Evolutionary conservation across 2,329 filamentous ascomycete species (phyloP), one percentile per base, ranked within the genome.

Genomic region (Fusarium circinatum): DNA sequence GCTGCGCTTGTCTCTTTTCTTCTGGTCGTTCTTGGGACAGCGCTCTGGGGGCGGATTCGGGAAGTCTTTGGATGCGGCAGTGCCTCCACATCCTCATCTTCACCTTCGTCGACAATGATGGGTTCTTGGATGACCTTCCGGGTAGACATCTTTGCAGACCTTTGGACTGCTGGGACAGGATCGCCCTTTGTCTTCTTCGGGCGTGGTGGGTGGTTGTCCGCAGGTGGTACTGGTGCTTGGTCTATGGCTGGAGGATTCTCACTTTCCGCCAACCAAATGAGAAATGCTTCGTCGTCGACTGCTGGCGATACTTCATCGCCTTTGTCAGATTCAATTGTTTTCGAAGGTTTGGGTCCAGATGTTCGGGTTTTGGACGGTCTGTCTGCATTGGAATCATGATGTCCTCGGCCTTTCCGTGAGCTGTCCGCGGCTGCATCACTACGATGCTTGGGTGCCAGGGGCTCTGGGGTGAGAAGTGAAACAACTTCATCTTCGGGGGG

Each of bases 221-320:
- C 36, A 45, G 39, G 30, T 11, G 49, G 30, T 20, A 9, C 39
- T 13, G 41, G 20, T 8, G 18, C 26, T 42, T 59, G 47, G 17
- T 49, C 42, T 10, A 18, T 13, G 28, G 48, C 32, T 24, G 42
- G 30, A n/a, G 26, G 6, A 14, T 18, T 30, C 32, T 74, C 71
- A n/a, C 51, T 56, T 42, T 56, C 47, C 47, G 54, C 45, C 61
- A 74, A 28, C 71, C 71, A 74, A 13, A 20, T 61, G 49, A 69
- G 51, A 38, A 74, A 74, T 48, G 71, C 71, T 10, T 74, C 56
- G 2, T 74, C 56, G 8, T 68, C 28, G 5, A 24, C 15, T 18
- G 60, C 52, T 26, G 41, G 24, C 17, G 30, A 13, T 13, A 59
- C 41, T 52, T 47, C 5, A 42, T 36, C 30, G 14, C n/a, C 45